Percentiles rank a stretch among this genome's conserved stretches.
Evolutionary conservation across 2,329 filamentous ascomycete genomes (phyloP).

Genomic region (Colletotrichum echinochloae): DNA sequence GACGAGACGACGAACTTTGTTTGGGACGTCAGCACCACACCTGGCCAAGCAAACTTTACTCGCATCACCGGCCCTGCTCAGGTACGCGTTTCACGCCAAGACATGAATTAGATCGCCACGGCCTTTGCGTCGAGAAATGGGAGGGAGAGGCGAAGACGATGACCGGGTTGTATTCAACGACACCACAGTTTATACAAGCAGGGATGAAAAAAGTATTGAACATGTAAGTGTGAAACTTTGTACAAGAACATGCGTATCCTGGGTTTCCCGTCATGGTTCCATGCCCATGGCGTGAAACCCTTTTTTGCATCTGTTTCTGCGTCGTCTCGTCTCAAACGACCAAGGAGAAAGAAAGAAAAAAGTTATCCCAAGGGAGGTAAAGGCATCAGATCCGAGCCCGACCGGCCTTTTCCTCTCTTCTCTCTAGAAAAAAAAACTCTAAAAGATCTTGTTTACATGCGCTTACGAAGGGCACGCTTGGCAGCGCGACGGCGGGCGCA

Average conservation of each 20-base stretch:
- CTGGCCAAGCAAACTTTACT: not conserved
- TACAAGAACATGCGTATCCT: conserved; percentile 40
- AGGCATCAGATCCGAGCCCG: conserved; percentile 32
- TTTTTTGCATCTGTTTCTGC: conserved; percentile 28
- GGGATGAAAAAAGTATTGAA: conserved; percentile 26
- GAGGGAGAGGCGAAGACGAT: no score
- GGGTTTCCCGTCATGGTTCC: conserved; percentile 17
- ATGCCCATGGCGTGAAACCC: conserved; percentile 15
- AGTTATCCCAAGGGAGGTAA: no score
- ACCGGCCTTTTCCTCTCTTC: conserved; percentile 10
- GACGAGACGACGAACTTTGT: not conserved
- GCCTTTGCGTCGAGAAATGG: not conserved
- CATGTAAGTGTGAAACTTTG: conserved; percentile 37
- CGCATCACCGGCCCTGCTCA: not conserved
- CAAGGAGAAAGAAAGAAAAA: not conserved
- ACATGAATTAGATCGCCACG: conserved; percentile 11
- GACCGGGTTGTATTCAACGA: no score
- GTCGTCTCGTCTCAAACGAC: conserved; percentile 31
- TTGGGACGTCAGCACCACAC: not conserved
- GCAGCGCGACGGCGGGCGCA: conserved; percentile 33
- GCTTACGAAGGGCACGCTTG: conserved; percentile 38
- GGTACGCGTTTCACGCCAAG: conserved; percentile 24
- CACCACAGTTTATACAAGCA: not conserved
- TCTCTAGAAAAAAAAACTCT: conserved; percentile 26
- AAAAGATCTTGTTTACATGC: conserved; percentile 22